Base-by-base conservation (phyloP, 2,329 filamentous ascomycete species). In the Monosporascus sp. region DNA sequence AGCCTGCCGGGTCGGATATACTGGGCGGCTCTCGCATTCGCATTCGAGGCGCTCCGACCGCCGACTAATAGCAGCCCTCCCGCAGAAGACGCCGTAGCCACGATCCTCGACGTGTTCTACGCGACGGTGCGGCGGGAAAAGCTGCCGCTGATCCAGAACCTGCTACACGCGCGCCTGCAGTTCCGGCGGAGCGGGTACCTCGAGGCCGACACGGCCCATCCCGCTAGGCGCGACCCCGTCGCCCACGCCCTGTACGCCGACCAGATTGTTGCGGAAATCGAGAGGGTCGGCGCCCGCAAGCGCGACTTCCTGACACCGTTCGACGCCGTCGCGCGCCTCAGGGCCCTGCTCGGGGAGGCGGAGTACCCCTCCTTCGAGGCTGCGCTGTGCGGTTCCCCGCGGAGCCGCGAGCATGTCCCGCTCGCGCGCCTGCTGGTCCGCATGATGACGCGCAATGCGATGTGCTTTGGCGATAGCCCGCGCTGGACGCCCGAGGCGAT, bases 391-490 rank as follows among this genome's bases (percentile, higher is more conserved):
- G 57, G 55, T 19, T 55, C 52, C 22, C 51, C 57, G 8, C 3
- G 53, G 19, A 44, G 31, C 2, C 14, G 46, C 17, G 47, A 53
- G 51, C 57, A 59, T 17, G 52, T 59, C 6, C 47, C 49, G 2
- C 53, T 49, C 47, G 55, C 57, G 55, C 52, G 57, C 26, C 38
- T n/a, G 40, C 43, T 59, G 1, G 52, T 57, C 37, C 57, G 53
- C 20, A 26, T 51, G 24, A 53, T 57, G 51, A 52, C 55, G n/a
- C 53, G 55, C 2, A 49, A 55, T 22, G 51, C 55, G 3, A 40
- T 59, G 7, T 59, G 57, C 38, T 59, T 59, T 11, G 55, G 55
- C 7, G 55, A 59, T 11, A 55, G 57, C 3, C 57, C 57, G 35
- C 47, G 57, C 19, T 59, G 57, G 57, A 49, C 40, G 16, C 51